Conservation (phyloP, 768 basidiomycete species). For the Omphalotus guepiniiformis region DNA sequence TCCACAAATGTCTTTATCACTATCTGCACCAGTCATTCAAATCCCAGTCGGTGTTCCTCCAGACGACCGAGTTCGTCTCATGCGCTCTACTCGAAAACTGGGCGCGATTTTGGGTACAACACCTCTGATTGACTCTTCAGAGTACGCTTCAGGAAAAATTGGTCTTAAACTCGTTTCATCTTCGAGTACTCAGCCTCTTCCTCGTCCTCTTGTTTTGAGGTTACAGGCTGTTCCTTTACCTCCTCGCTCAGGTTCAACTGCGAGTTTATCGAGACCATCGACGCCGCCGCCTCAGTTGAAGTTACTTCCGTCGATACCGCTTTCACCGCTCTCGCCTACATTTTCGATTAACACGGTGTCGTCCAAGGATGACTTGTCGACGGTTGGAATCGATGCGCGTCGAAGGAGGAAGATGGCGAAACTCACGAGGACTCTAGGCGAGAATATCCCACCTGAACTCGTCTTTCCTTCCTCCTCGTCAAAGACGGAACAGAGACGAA, state of each 20-base stretch:
- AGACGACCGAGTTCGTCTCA: conserved; percentile 46
- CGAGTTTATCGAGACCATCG: too few relatives aligned
- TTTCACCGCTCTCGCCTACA: conserved; percentile 2
- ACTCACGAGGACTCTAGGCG: conserved; percentile 52
- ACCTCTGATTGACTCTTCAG: conserved; percentile 29
- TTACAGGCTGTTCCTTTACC: conserved; percentile 6
- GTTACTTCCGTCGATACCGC: too few relatives aligned
- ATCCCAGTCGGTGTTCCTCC: too few relatives aligned
- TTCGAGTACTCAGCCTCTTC: conserved; percentile 3
- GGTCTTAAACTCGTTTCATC: conserved; percentile 7
- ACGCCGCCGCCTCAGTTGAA: too few relatives aligned
- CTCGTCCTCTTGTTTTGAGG: conserved; percentile 9
- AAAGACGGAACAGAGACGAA: neutral
- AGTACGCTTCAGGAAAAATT: neutral
- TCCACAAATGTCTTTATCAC: too few relatives aligned
- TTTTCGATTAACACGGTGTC: conserved; percentile 2
- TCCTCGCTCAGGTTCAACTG: neutral
- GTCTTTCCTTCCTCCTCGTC: conserved; percentile 28
- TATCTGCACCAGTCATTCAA: too few relatives aligned
- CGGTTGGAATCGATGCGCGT: neutral
- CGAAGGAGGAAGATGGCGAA: conserved; percentile 53
- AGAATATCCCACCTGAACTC: conserved; percentile 54
- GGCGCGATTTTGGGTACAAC: conserved; percentile 47
- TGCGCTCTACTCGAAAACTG: conserved; percentile 56
- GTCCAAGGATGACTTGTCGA: conserved; percentile 8